A percentile compares a stretch with the other conserved stretches of the same genome.
These are phyloP conservation scores for Prunus persica DNA, from an alignment of 306 rosid species.

Conservation along the genomic window DNA sequence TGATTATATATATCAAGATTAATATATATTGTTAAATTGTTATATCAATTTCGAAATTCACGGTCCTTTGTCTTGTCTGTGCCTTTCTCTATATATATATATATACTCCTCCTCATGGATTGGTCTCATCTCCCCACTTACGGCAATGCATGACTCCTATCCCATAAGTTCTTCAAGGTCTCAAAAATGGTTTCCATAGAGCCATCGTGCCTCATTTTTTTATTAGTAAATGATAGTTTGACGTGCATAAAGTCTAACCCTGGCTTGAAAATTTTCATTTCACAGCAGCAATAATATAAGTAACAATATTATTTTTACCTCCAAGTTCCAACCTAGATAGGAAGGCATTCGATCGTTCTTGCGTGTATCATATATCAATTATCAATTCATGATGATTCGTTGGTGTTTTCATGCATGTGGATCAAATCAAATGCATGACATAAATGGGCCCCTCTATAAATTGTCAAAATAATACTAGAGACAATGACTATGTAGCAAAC, in stretches of 20 bases:
- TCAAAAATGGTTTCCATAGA: background rate
- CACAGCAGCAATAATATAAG: background rate
- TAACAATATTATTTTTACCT: too few relatives aligned
- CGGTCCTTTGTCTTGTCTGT: constrained; percentile 4
- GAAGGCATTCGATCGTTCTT: background rate
- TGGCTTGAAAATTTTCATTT: background rate
- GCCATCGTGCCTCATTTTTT: background rate
- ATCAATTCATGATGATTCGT: background rate
- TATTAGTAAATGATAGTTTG: background rate
- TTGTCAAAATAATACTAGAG: constrained; percentile 18
- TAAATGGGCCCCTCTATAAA: constrained; percentile 28
- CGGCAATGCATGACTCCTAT: background rate
- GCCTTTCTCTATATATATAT: too few relatives aligned
- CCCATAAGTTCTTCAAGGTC: background rate
- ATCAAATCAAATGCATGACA: constrained; percentile 41
- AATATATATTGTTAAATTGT: background rate
- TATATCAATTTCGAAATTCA: constrained; percentile 2
- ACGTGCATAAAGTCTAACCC: background rate
- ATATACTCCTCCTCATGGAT: background rate
- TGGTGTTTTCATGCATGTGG: constrained; percentile 31
- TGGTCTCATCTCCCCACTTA: background rate
- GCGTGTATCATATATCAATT: background rate
- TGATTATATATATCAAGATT: too few relatives aligned
- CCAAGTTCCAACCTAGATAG: background rate
- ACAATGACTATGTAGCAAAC: constrained; percentile 20